phyloP scores from a whole-genome alignment of 2,329 filamentous ascomycete genomes.

The Aspergillus cejpii region DNA sequence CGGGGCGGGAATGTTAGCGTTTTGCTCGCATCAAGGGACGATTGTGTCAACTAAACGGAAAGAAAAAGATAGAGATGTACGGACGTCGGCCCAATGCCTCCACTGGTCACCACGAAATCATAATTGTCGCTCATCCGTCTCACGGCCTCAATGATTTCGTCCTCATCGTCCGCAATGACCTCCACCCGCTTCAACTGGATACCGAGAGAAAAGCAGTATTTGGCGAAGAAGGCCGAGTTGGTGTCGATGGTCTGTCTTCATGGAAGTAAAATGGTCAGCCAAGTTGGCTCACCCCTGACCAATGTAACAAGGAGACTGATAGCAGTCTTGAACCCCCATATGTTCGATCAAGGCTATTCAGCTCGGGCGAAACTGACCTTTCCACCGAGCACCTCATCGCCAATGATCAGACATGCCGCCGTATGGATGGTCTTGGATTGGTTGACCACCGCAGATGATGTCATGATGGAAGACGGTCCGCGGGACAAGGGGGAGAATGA shows the following conservation, averaged over 20 bases:
- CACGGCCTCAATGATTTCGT: constrained; percentile 81
- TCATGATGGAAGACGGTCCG: constrained; percentile 31
- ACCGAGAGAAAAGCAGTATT: constrained; percentile 59
- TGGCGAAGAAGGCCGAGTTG: constrained; percentile 59
- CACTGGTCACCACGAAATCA: constrained; percentile 91
- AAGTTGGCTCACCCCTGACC: neutral
- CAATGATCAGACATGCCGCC: constrained; percentile 87
- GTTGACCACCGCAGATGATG: constrained; percentile 37
- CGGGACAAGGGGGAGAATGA: constrained; percentile 13
- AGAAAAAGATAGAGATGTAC: constrained; percentile 29
- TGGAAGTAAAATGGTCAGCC: neutral
- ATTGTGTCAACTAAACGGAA: too few species aligned
- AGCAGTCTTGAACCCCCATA: too few species aligned
- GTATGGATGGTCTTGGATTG: constrained; percentile 65
- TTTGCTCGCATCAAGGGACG: neutral
- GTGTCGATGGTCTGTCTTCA: constrained; percentile 55
- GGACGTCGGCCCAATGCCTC: constrained; percentile 92
- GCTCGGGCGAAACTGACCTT: constrained; percentile 56
- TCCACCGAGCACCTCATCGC: constrained; percentile 91
- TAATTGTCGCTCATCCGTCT: constrained; percentile 80
- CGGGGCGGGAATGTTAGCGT: constrained; percentile 6
- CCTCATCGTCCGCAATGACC: constrained; percentile 87
- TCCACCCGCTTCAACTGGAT: constrained; percentile 76
- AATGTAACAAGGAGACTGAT: too few species aligned
- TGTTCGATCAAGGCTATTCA: too few species aligned